These are phyloP conservation scores for Pythium rhizo-oryzae DNA, from an alignment of 352 stramenopile species.

Conservation along the genomic window DNA sequence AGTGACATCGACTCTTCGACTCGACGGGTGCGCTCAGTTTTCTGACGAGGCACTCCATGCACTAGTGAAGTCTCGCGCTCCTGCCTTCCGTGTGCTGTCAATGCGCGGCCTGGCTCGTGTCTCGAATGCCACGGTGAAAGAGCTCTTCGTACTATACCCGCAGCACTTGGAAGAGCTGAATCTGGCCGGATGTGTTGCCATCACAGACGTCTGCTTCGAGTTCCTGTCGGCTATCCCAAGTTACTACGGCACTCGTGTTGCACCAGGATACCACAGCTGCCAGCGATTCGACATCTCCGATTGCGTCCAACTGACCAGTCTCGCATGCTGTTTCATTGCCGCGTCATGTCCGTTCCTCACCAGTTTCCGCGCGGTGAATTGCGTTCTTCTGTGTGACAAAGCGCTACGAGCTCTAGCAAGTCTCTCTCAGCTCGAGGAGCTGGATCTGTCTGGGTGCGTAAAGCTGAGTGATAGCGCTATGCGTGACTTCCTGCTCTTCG, in stretches of 20 bases:
- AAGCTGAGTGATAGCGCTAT: constrained; percentile 50
- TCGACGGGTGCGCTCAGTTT: constrained; percentile 50
- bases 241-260: constrained; percentile 51
- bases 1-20: constrained; percentile 39
- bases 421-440: constrained; percentile 48
- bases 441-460: constrained; percentile 55
- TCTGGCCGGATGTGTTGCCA: constrained; percentile 44
- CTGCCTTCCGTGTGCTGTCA: constrained; percentile 43
- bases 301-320: constrained; percentile 49
- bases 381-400: constrained; percentile 59
- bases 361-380: constrained; percentile 46
- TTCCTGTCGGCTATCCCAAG: constrained; percentile 55
- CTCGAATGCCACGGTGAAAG: constrained; percentile 43
- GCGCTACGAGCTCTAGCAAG: constrained; percentile 51
- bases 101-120: constrained; percentile 43
- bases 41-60: constrained; percentile 43
- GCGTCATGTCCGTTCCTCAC: constrained; percentile 59
- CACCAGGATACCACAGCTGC: constrained; percentile 47
- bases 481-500: constrained; percentile 45
- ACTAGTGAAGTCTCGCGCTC: constrained; percentile 41
- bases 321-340: constrained; percentile 65
- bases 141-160: constrained; percentile 50
- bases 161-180: constrained; percentile 59
- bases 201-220: constrained; percentile 64
- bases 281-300: constrained; percentile 59